Conservation (phyloP, 345 rosid genomes). For the Eucalyptus rudis region DNA sequence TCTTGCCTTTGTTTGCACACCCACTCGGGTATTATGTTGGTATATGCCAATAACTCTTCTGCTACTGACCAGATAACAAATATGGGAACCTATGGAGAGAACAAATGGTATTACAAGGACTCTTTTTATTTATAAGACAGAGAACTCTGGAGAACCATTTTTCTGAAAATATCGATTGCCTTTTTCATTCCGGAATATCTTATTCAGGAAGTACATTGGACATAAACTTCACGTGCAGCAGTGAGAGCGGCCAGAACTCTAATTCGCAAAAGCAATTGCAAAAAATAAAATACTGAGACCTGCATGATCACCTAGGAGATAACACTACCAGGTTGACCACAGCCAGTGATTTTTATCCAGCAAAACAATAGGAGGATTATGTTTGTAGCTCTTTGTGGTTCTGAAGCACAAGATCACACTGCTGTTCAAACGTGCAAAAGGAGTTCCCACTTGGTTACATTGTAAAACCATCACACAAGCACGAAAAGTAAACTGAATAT, state of each 20-base stretch:
- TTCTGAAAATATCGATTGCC: background rate
- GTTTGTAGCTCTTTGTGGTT: background rate
- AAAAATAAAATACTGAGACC: background rate
- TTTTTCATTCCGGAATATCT: background rate
- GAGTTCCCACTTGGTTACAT: background rate
- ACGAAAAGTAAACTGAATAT: background rate
- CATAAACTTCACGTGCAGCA: background rate
- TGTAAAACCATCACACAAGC: background rate
- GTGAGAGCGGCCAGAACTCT: background rate
- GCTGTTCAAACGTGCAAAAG: background rate
- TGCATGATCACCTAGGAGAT: background rate
- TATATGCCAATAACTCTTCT: conserved; percentile 62
- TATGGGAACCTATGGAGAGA: conserved; percentile 54
- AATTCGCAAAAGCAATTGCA: background rate
- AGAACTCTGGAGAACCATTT: background rate
- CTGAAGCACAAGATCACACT: background rate
- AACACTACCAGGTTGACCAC: background rate
- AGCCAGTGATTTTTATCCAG: background rate
- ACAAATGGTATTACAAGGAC: background rate
- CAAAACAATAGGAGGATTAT: background rate
- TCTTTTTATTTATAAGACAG: background rate
- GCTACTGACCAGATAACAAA: conserved; percentile 66
- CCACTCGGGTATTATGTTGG: conserved; percentile 80
- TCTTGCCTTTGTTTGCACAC: conserved; percentile 65
- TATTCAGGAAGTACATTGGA: background rate